Conservation (phyloP, 176 grass and related monocot species). For the Cenchrus fungigraminus region DNA sequence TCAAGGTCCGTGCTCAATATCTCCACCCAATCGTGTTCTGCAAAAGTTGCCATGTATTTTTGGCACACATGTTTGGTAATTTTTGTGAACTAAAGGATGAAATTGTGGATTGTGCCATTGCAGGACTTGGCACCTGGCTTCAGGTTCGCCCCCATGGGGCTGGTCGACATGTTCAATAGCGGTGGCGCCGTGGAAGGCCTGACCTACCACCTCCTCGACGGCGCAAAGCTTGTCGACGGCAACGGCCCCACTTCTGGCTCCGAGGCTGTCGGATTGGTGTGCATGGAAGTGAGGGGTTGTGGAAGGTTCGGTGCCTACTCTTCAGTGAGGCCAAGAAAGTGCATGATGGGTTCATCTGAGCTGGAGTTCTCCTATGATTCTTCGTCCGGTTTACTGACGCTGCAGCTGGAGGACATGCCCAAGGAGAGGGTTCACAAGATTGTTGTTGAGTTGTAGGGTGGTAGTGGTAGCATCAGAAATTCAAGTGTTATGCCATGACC, state of each 20-base stretch:
- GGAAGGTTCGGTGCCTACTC: slow-evolving; percentile 79
- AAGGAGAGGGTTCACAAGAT: slow-evolving; percentile 70
- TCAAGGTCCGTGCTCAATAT: slow-evolving; percentile 64
- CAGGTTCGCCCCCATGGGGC: slow-evolving; percentile 72
- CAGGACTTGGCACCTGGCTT: slow-evolving; percentile 71
- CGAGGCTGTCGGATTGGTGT: slow-evolving; percentile 58
- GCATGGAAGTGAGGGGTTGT: slow-evolving; percentile 79
- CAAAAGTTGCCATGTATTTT: neutral
- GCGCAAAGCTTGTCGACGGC: slow-evolving; percentile 19
- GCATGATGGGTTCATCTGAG: slow-evolving; percentile 54
- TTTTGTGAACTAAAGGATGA: neutral
- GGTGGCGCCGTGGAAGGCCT: slow-evolving; percentile 78
- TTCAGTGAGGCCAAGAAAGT: slow-evolving; percentile 63
- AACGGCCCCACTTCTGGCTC: slow-evolving; percentile 7
- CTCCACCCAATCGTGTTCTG: neutral
- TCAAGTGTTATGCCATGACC: neutral
- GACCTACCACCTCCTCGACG: slow-evolving; percentile 60
- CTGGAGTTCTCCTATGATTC: slow-evolving; percentile 73
- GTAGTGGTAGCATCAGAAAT: neutral
- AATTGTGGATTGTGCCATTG: neutral
- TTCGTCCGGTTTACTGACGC: slow-evolving; percentile 56
- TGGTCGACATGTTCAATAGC: slow-evolving; percentile 90
- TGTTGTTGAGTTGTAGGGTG: slow-evolving; percentile 63
- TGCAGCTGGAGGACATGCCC: slow-evolving; percentile 71
- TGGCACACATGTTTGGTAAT: neutral